Percentiles rank a stretch among this genome's conserved stretches.
Evolutionary conservation across 2,329 filamentous ascomycete species (phyloP).

Genomic region (Cercospora beticola): DNA sequence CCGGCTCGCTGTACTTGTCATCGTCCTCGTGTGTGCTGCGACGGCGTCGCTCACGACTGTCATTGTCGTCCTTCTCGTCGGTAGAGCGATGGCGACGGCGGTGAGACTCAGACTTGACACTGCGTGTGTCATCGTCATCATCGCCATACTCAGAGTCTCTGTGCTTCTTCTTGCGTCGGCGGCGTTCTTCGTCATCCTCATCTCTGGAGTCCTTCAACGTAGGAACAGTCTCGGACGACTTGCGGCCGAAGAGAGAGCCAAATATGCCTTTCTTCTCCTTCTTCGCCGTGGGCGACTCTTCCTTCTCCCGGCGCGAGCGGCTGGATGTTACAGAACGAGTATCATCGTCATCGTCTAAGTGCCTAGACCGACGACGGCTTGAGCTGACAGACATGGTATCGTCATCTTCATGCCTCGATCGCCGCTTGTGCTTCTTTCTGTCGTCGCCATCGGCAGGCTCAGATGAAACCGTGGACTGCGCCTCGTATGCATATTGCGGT

Average conservation of each 20-base stretch:
- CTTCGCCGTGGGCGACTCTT: conserved; percentile 34
- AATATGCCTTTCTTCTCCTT: conserved; percentile 49
- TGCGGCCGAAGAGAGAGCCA: conserved; percentile 49
- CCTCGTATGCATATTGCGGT: conserved; percentile 38
- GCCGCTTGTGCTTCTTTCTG: conserved; percentile 41
- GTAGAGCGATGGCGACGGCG: conserved; percentile 22
- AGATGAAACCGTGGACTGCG: conserved; percentile 44
- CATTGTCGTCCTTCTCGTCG: conserved; percentile 26
- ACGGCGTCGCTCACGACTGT: conserved; percentile 28
- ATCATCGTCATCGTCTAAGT: conserved; percentile 43
- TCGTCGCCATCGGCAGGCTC: conserved; percentile 45
- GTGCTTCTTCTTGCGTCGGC: conserved; percentile 45
- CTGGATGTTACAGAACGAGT: conserved; percentile 43
- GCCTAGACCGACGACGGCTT: conserved; percentile 35
- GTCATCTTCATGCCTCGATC: conserved; percentile 45
- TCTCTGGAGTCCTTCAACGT: conserved; percentile 30
- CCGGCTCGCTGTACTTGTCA: conserved; percentile 27
- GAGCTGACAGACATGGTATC: conserved; percentile 46
- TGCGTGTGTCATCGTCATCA: conserved; percentile 25
- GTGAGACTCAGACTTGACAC: conserved; percentile 29
- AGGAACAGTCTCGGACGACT: conserved; percentile 37
- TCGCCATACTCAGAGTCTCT: conserved; percentile 37
- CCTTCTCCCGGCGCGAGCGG: conserved; percentile 42
- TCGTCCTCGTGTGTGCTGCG: conserved; percentile 30
- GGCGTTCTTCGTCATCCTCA: conserved; percentile 47